Evolutionary conservation across 164 flowering plant genomes (phyloP).

Genomic region (Dillenia suffruticosa): DNA sequence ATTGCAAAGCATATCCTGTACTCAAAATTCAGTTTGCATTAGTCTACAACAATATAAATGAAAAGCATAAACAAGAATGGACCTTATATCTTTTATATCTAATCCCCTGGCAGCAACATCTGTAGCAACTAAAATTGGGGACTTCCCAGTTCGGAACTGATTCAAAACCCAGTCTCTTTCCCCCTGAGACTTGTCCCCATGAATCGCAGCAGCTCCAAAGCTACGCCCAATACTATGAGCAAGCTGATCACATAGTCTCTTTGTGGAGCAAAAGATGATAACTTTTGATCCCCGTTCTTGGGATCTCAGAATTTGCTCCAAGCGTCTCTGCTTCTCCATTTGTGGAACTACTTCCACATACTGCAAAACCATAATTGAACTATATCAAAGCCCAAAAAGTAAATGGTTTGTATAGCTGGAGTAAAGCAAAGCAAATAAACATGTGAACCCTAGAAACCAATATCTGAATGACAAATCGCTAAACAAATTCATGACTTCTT

Average conservation of each 20-base stretch:
- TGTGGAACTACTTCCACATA: constrained; percentile 85
- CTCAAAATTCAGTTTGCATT: not conserved
- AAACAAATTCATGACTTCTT: too few species aligned
- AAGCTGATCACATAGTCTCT: constrained; percentile 85
- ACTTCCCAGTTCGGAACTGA: constrained; percentile 76
- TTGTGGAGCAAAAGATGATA: constrained; percentile 84
- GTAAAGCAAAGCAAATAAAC: not conserved
- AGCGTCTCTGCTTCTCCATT: constrained; percentile 79
- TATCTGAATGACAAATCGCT: too few species aligned
- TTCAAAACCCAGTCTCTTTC: constrained; percentile 93
- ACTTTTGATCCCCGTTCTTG: constrained; percentile 84
- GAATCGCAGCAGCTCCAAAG: constrained; percentile 90
- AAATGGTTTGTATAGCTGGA: too few species aligned
- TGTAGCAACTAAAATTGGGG: constrained; percentile 84
- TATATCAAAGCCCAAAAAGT: too few species aligned
- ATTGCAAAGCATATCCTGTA: not conserved
- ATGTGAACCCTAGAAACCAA: too few species aligned
- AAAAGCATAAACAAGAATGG: not conserved
- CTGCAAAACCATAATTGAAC: constrained; percentile 27
- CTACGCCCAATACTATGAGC: constrained; percentile 68
- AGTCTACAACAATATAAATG: not conserved
- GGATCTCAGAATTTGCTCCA: constrained; percentile 82
- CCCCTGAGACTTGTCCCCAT: constrained; percentile 88
- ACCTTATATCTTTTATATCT: constrained; percentile 93
- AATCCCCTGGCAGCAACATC: constrained; percentile 98